Base-by-base conservation (phyloP, 345 rosid genomes). In the Ceriops zippeliana region DNA sequence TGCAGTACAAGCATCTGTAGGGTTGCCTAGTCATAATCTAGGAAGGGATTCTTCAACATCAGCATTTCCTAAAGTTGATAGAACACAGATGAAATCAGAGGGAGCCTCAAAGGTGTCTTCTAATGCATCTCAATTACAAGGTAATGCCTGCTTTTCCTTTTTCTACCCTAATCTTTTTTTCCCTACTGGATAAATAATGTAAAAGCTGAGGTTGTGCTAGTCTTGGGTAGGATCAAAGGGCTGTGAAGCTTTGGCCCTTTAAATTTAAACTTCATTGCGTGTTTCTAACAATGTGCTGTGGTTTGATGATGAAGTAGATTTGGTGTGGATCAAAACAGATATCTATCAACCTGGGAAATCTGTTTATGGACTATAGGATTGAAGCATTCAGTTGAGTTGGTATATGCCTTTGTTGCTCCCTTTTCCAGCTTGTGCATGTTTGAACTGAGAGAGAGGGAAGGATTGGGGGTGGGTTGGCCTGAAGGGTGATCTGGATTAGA, bases 101-200 rank as follows among this genome's bases (percentile, higher is more conserved):
- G 86, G 79, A 70, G 91, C 85, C 74, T 59, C 88, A 69, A 85
- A 77, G 62, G 84, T 70, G 62, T 65, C 78, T 46, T 66, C 82
- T 51, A 66, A 73, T 71, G 72, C 70, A 28, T 67, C 81, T 15
- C 78, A 67, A 72, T 30, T 67, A 13, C 83, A 83, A 73, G 83
- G 99, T 95, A 83, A 59, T 66, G 59, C 37, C 65, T 52, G 21
- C 62, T 34, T 58, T 31, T 42, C 37, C 38, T 19, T 19, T 38
- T 31, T 63, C 52, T 68, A 52, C 58, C 70, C 24, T 27, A 13
- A 49, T 35, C 7, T 13, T 37, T 42, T 65, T 61, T 57, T 76
- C 57, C 47, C 28, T 24, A 32, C 20, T 62, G 64, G 31, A 21
- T 42, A 26, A 52, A 26, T 20, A 1, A 6, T 63, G 35, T 26